These are phyloP conservation scores for Mortierella antarctica DNA, from an alignment of 192 early-diverging fungal genomes.

Conservation along the genomic window DNA sequence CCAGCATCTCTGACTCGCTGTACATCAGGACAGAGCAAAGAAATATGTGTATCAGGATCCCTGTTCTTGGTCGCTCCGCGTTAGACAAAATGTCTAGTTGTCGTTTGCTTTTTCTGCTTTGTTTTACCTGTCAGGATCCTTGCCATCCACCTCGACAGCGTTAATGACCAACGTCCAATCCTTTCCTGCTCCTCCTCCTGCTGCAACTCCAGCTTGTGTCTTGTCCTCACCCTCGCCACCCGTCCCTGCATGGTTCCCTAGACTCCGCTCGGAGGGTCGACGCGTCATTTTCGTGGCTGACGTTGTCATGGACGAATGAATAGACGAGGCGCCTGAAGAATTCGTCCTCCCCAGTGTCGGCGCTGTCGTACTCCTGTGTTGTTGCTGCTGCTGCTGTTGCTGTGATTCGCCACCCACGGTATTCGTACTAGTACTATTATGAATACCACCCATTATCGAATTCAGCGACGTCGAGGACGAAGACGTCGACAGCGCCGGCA, in stretches of 20 bases:
- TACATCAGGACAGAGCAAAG: not conserved
- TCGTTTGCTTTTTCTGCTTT: too few species aligned
- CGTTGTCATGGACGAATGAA: constrained; percentile 2
- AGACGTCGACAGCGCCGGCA: not conserved
- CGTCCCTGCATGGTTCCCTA: not conserved
- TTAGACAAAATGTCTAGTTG: not conserved
- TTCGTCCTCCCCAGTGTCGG: not conserved
- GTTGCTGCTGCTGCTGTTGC: not conserved
- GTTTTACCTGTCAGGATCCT: constrained; percentile 31
- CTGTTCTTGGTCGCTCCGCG: not conserved
- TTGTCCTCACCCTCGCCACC: not conserved
- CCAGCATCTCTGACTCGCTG: constrained; percentile 40
- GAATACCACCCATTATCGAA: not conserved
- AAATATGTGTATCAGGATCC: not conserved
- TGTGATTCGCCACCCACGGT: too few species aligned
- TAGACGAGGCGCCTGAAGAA: constrained; percentile 6
- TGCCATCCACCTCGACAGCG: constrained; percentile 25
- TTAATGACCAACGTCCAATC: constrained; percentile 46
- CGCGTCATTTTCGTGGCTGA: constrained; percentile 6
- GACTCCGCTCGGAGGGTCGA: not conserved
- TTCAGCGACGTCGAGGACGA: constrained; percentile 6
- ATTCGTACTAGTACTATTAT: not conserved
- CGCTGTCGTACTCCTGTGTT: not conserved
- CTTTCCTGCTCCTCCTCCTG: not conserved
- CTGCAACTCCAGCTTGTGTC: not conserved